Evolutionary conservation across 1,284 basidiomycete species (phyloP), one percentile per base, ranked within the genome.

Genomic region (Ustilago tritici): DNA sequence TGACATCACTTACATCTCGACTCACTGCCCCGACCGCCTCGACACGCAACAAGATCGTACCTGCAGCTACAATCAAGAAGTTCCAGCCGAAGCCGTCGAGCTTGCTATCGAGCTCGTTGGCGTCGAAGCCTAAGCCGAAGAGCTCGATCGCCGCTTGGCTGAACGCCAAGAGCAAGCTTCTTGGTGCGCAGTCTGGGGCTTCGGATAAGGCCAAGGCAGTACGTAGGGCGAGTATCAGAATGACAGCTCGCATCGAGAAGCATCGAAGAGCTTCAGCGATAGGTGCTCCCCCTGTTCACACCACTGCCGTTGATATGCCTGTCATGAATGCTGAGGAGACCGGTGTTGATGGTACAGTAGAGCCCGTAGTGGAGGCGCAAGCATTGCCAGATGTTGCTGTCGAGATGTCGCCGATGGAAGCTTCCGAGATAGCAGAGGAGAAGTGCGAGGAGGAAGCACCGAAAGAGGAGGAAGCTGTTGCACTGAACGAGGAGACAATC

Each of bases 11-110:
- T 12, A 36, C 66, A 14, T 76, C 73, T 14, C 61, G 47, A 0
- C 57, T 66, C 3, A 70, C 65, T 10, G 73, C 73, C 15, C 56
- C 68, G 14, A 76, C 73, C 15, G 73, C 65, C 0, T 76, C 73
- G 43, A 64, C 66, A n/a, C 73, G 73, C 32, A 68, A 68, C 68
- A 70, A 70, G 47, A 50, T 76, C 32, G 66, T 71, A 8, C 68
- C 64, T 11, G 19, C 65, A 14, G 68, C 61, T 2, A 32, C 65
- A 4, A 52, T 59, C 1, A 76, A 69, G 28, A 68, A 65, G 53
- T 71, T 66, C 32, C 69, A 68, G 35, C 62, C 65, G 19, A 71
- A 70, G 38, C 32, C 58, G n/a, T 53, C 67, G 17, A 61, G 59
- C 41, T 36, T 53, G 56, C 12, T 23, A 8, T 12, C 41, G 23